phyloP scores from a whole-genome alignment of 2,329 filamentous ascomycete species.

The Setomelanomma holmii region DNA sequence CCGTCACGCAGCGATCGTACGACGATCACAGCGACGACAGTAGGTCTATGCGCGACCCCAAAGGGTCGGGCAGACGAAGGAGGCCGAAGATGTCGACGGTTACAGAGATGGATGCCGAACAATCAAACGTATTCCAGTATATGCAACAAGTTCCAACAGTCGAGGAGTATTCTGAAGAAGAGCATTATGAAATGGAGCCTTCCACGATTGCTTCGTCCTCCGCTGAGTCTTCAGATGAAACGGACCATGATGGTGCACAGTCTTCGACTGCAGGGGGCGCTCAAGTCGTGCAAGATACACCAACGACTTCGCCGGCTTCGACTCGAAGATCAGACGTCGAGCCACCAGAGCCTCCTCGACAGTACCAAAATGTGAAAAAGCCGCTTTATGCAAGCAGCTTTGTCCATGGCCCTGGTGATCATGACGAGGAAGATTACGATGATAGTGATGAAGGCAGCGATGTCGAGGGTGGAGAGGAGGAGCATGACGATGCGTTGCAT shows the following conservation, averaged over 20 bases:
- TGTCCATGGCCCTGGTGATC: constrained; percentile 31
- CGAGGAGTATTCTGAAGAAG: constrained; percentile 15
- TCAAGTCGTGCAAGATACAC: constrained; percentile 25
- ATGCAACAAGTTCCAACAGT: constrained; percentile 21
- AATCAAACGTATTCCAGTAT: constrained; percentile 40
- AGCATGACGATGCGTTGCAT: constrained; percentile 14
- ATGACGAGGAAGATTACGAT: constrained; percentile 18
- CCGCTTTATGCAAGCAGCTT: constrained; percentile 45
- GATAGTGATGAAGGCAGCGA: constrained; percentile 18
- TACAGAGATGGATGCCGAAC: constrained; percentile 25
- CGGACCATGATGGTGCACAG: constrained; percentile 19
- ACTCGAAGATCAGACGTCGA: constrained; percentile 15
- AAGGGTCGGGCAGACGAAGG: constrained; percentile 18
- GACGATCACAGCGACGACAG: constrained; percentile 39
- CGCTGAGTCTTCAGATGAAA: constrained; percentile 25
- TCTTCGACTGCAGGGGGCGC: constrained; percentile 36
- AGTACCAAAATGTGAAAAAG: constrained; percentile 29
- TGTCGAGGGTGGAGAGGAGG: constrained; percentile 22
- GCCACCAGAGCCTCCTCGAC: constrained; percentile 16
- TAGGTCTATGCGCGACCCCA: constrained; percentile 18
- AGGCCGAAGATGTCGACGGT: constrained; percentile 15
- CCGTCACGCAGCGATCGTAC: constrained; percentile 54
- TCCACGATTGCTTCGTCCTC: constrained; percentile 31
- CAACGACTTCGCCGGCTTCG: constrained; percentile 40
- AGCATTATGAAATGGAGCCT: constrained; percentile 19